Evolutionary conservation across 164 flowering plant species (phyloP), one percentile per base, ranked within the genome.

Genomic region (Amborella trichopoda): DNA sequence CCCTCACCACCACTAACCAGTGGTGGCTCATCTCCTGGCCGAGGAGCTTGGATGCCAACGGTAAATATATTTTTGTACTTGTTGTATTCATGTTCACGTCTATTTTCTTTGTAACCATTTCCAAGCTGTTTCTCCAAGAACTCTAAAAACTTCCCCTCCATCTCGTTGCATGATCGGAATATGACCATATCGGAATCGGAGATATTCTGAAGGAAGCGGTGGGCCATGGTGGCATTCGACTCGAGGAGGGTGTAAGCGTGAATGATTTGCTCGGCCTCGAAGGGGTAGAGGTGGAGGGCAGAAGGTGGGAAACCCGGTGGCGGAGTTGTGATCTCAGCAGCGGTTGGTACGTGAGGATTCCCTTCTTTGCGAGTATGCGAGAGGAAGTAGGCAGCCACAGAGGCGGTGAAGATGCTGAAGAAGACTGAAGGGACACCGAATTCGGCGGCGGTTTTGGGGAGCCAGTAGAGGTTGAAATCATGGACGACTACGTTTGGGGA

Each of bases 1-100:
- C n/a, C n/a, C n/a, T n/a, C n/a, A n/a, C n/a, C n/a, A n/a, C n/a
- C n/a, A n/a, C n/a, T n/a, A n/a, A n/a, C n/a, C n/a, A 43, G 5
- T 53, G n/a, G n/a, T 10, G 19, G 32, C 0, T 42, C 38, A 8
- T 26, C 5, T 22, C 3, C 25, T 5, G 59, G 54, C 0, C 49
- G 58, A 9, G 42, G 67, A 28, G 67, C 59, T 22, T 62, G 72
- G 2, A 69, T 65, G 0, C 80, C 77, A 0, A 64, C 61, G 0
- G 70, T n/a, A n/a, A n/a, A n/a, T n/a, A n/a, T n/a, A n/a, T n/a
- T n/a, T n/a, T n/a, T n/a, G n/a, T n/a, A n/a, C n/a, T n/a, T n/a
- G n/a, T n/a, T n/a, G n/a, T n/a, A n/a, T n/a, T n/a, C n/a, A n/a
- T n/a, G n/a, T n/a, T 56, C n/a, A 66, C 24, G 1, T 60, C 33